Evolutionary conservation across 768 basidiomycete species (phyloP).

Genomic region (Tylopilus rubrobrunneus): DNA sequence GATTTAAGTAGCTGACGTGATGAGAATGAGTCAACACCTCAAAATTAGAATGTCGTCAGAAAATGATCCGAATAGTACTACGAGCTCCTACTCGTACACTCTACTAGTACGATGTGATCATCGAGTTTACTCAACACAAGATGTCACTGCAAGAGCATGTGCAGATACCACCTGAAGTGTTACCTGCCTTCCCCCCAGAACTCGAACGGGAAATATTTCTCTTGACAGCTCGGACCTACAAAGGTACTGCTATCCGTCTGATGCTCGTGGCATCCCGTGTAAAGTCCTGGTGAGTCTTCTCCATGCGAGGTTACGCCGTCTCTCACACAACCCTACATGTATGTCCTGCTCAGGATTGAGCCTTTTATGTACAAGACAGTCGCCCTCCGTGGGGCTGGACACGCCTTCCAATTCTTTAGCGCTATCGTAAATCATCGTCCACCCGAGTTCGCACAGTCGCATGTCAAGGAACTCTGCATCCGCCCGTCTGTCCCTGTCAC

Average conservation of each 20-base stretch:
- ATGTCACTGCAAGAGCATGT: no score
- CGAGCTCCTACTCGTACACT: no score
- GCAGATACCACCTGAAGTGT: neutral
- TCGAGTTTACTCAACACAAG: no score
- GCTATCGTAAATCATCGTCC: conserved; percentile 4
- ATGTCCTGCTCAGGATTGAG: conserved; percentile 14
- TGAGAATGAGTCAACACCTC: no score
- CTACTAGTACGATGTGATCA: no score
- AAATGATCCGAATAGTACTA: no score
- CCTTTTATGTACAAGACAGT: conserved; percentile 18
- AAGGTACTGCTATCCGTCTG: conserved; percentile 7
- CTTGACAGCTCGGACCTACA: conserved; percentile 6
- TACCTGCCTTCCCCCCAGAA: conserved; percentile 17
- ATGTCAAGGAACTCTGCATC: conserved; percentile 17
- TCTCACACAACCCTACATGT: neutral
- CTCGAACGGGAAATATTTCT: conserved; percentile 20
- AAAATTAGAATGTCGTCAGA: no score
- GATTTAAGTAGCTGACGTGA: no score
- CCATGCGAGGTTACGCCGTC: neutral
- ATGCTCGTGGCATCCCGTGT: conserved; percentile 18
- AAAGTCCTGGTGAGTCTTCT: conserved; percentile 13
- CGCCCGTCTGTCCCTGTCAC: conserved; percentile 9
- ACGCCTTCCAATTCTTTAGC: conserved; percentile 10
- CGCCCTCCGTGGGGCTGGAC: conserved; percentile 6
- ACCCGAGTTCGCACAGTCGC: conserved; percentile 6